Percentiles rank a stretch among this genome's conserved stretches.
Evolutionary conservation across 306 rosid genomes (phyloP).

Genomic region (Notholithocarpus densiflorus): DNA sequence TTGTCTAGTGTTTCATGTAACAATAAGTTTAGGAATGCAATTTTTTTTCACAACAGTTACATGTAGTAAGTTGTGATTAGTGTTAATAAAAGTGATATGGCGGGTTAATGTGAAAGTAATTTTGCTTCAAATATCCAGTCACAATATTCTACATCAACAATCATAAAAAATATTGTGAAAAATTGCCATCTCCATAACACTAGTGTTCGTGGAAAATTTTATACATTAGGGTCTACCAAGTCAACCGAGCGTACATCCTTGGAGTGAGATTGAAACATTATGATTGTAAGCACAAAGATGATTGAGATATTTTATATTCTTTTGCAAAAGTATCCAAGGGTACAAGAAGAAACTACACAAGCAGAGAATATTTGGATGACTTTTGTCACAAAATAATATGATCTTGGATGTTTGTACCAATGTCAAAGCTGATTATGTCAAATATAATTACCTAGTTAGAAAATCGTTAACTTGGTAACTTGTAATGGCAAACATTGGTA

Average conservation of each 20-base stretch:
- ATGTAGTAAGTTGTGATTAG: no score
- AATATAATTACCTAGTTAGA: constrained; percentile 30
- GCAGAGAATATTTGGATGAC: neutral
- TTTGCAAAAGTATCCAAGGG: neutral
- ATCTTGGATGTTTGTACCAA: constrained; percentile 16
- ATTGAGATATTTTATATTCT: neutral
- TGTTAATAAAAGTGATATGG: no score
- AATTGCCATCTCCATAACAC: no score
- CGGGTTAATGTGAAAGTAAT: no score
- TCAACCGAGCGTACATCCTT: neutral
- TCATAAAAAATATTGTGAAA: no score
- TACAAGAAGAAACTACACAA: neutral
- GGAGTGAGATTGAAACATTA: neutral
- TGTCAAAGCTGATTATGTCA: constrained; percentile 31
- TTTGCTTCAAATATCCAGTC: no score
- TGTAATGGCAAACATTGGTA: constrained; percentile 45
- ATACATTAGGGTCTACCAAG: neutral
- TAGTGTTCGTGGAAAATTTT: neutral
- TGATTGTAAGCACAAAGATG: neutral
- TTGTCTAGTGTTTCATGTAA: no score
- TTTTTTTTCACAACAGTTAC: no score
- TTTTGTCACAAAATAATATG: constrained; percentile 5
- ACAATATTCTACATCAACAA: no score
- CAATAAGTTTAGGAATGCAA: no score
- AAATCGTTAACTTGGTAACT: constrained; percentile 28